Base-by-base conservation (phyloP, 208 protist genomes). In the Phytomonas sp. region DNA sequence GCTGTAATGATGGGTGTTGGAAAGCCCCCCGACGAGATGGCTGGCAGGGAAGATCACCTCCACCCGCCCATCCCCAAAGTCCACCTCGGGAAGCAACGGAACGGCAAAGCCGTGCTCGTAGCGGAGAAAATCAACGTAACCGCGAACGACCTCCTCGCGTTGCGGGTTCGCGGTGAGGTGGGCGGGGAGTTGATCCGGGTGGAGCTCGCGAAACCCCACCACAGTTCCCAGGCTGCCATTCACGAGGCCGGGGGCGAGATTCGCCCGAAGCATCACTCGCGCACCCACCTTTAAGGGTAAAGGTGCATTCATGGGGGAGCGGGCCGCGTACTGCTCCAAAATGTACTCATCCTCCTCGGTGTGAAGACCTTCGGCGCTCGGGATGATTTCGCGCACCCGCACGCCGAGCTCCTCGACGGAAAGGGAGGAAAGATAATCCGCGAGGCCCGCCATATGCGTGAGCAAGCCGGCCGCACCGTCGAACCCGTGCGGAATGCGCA, bases 181-280 rank as follows among this genome's bases (percentile, higher is more conserved):
- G 6, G 60, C 70, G 11, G 83, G 82, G 26, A 93, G 75, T 36
- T 80, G 43, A 4, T 83, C 76, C n/a, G 77, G 0, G 2, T 37
- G 46, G n/a, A 90, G 70, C 66, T 70, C 62, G 32, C 73, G 76
- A 71, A 97, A 97, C 28, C 78, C 87, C 6, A 96, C 84, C 26
- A 97, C 88, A 32, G 86, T 89, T 60, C 92, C 92, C 56, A 94
- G 64, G 53, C 83, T 90, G 59, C 92, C 92, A 73, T 97, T 95
- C 8, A 96, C 92, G 33, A 96, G 78, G 32, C 72, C 74, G 0
- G 74, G 78, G 1, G 78, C 73, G 20, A 97, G 73, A 61, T 97
- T 97, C 1, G 78, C 74, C 46, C 87, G 80, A 31, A 95, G 79
- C 90, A 97, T 94, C 60, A 97, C 92, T 5, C 81, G 81, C 15